These are phyloP conservation scores for Dothidotthia symphoricarpi DNA, from an alignment of 2,329 filamentous ascomycete genomes.

Conservation along the genomic window DNA sequence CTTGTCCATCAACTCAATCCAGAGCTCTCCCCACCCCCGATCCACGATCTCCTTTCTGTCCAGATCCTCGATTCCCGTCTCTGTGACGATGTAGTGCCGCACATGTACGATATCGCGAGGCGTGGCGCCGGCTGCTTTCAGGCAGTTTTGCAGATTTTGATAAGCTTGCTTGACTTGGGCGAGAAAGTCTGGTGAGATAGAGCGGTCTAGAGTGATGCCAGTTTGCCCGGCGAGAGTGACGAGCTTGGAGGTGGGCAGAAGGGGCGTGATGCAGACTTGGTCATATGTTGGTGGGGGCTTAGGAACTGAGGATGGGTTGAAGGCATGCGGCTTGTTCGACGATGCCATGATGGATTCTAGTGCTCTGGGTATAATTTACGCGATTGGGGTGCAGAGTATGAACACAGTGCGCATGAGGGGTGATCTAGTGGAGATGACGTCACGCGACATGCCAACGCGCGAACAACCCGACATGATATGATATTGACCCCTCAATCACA, in stretches of 20 bases:
- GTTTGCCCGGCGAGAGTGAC: constrained; percentile 37
- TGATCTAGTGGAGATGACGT: too few species aligned
- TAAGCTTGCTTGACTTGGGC: constrained; percentile 34
- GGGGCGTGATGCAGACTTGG: constrained; percentile 33
- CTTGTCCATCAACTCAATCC: constrained; percentile 39
- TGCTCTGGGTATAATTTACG: background rate
- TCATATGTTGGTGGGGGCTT: constrained; percentile 30
- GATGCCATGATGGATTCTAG: constrained; percentile 7
- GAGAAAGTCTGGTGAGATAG: constrained; percentile 17
- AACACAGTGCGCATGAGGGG: too few species aligned
- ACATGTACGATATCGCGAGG: constrained; percentile 38
- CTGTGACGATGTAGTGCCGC: constrained; percentile 39
- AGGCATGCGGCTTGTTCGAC: constrained; percentile 28
- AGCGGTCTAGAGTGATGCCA: constrained; percentile 15
- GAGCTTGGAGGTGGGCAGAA: constrained; percentile 29
- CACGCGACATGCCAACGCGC: too few species aligned
- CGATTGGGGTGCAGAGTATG: too few species aligned
- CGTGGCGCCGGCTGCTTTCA: constrained; percentile 33
- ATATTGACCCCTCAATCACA: too few species aligned
- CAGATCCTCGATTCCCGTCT: constrained; percentile 27
- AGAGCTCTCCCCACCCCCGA: constrained; percentile 34
- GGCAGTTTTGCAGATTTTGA: constrained; percentile 22
- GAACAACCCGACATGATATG: too few species aligned
- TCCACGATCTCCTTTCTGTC: constrained; percentile 26
- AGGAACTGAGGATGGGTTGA: constrained; percentile 30